Percentiles rank a stretch among this genome's conserved stretches.
Conservation (phyloP, 495 filamentous ascomycete genomes). For the Penicillium chermesinum region DNA sequence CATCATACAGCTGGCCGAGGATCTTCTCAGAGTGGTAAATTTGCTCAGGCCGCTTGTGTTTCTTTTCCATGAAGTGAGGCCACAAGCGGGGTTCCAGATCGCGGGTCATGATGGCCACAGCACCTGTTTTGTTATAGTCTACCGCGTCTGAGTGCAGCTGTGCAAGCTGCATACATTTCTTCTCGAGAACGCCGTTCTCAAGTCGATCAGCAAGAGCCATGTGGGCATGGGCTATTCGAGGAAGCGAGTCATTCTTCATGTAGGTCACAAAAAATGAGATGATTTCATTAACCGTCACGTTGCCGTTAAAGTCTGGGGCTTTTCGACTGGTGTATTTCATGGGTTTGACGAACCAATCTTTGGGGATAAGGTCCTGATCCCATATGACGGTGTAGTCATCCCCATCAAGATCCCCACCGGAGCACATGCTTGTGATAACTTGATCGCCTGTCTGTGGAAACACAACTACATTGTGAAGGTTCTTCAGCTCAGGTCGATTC, state of each 20-base stretch:
- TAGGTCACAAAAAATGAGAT: constrained; percentile 83
- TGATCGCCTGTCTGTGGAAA: constrained; percentile 80
- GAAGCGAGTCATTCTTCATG: constrained; percentile 86
- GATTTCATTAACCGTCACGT: constrained; percentile 64
- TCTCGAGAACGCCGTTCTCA: constrained; percentile 57
- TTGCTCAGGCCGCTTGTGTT: constrained; percentile 38
- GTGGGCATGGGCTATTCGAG: constrained; percentile 77
- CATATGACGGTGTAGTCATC: constrained; percentile 95
- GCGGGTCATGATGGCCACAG: constrained; percentile 61
- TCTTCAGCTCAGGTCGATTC: constrained; percentile 62
- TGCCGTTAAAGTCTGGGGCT: constrained; percentile 45
- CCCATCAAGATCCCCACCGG: constrained; percentile 92
- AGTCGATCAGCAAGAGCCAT: constrained; percentile 68
- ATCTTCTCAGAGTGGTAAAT: constrained; percentile 66
- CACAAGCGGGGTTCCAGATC: constrained; percentile 55
- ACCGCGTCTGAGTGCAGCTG: constrained; percentile 84
- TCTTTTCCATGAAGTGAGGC: constrained; percentile 93
- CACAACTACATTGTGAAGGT: constrained; percentile 80
- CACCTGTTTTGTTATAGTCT: constrained; percentile 89
- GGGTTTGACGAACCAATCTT: constrained; percentile 61
- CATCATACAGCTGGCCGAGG: constrained; percentile 80
- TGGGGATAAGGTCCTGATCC: constrained; percentile 72
- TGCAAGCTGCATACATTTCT: constrained; percentile 72
- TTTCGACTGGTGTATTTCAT: constrained; percentile 64
- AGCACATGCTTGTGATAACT: constrained; percentile 88